A percentile compares a stretch with the other conserved stretches of the same genome.
phyloP scores from a whole-genome alignment of 140 eudicot species.

The Flaveria floridana region DNA sequence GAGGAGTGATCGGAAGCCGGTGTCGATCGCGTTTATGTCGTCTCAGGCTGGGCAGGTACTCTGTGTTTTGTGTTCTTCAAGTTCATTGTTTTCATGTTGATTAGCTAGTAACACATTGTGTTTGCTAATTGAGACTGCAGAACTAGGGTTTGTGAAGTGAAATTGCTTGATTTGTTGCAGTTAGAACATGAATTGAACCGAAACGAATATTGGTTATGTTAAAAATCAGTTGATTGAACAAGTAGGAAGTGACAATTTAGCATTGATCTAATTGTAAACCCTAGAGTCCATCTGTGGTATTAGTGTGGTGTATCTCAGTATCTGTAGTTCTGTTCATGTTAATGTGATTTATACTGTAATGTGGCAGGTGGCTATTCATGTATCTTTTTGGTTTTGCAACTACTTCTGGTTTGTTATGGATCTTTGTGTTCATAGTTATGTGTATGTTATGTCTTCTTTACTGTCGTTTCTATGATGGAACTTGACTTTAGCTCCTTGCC shows the following conservation, averaged over 20 bases:
- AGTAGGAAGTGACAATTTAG: not conserved
- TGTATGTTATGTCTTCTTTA: no score
- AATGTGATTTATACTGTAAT: not conserved
- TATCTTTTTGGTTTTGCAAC: not conserved
- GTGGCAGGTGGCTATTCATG: not conserved
- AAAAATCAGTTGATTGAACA: not conserved
- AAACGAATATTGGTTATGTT: not conserved
- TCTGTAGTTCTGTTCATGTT: not conserved
- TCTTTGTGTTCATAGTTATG: not conserved
- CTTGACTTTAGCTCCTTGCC: no score
- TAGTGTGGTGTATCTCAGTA: not conserved
- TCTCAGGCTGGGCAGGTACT: conserved; percentile 95
- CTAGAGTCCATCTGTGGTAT: not conserved
- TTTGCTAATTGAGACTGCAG: not conserved
- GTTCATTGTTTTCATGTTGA: not conserved
- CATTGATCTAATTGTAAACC: not conserved
- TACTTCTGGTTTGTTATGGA: not conserved
- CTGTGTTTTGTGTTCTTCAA: not conserved
- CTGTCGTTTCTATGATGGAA: no score
- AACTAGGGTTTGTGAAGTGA: not conserved
- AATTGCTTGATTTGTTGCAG: conserved; percentile 1
- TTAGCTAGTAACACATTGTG: not conserved
- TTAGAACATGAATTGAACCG: not conserved
- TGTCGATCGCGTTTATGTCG: conserved; percentile 71
- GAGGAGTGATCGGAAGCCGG: conserved; percentile 56